Evolutionary conservation across 148 eudicot genomes (phyloP).

Genomic region (Euryodendron excelsum): DNA sequence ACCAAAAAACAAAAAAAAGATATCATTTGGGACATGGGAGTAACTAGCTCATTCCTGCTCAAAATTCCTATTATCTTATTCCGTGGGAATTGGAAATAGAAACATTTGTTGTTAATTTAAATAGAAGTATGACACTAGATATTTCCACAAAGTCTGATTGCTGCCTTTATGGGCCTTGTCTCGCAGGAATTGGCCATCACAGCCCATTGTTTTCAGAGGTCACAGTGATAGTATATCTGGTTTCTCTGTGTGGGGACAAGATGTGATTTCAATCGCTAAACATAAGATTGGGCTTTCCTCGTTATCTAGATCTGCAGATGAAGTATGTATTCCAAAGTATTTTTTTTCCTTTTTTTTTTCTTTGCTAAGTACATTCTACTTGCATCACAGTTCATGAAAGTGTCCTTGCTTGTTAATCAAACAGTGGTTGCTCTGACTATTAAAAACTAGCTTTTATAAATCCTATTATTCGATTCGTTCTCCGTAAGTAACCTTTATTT

Average conservation of each 20-base stretch:
- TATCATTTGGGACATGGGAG: neutral
- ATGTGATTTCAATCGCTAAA: slow-evolving; percentile 81
- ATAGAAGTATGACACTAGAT: neutral
- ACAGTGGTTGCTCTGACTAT: neutral
- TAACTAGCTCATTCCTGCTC: slow-evolving; percentile 2
- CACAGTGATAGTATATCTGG: slow-evolving; percentile 78
- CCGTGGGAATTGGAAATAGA: neutral
- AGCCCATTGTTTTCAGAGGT: slow-evolving; percentile 64
- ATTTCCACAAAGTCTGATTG: neutral
- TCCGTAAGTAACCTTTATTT: no score
- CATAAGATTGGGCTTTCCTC: slow-evolving; percentile 89
- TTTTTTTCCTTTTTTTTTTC: neutral
- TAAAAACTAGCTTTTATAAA: neutral
- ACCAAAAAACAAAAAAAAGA: no score
- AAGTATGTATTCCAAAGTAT: slow-evolving; percentile 40
- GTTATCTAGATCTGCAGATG: slow-evolving; percentile 54
- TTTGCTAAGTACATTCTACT: slow-evolving; percentile 8
- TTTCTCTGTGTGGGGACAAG: slow-evolving; percentile 91
- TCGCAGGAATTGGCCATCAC: slow-evolving; percentile 65
- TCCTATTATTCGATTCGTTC: neutral
- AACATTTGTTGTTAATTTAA: neutral
- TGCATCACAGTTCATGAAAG: neutral
- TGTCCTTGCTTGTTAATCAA: slow-evolving; percentile 2
- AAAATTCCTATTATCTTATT: neutral
- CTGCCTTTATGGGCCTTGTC: slow-evolving; percentile 7